These are phyloP conservation scores for Cercis canadensis DNA, from an alignment of 306 rosid species.

Conservation along the genomic window DNA sequence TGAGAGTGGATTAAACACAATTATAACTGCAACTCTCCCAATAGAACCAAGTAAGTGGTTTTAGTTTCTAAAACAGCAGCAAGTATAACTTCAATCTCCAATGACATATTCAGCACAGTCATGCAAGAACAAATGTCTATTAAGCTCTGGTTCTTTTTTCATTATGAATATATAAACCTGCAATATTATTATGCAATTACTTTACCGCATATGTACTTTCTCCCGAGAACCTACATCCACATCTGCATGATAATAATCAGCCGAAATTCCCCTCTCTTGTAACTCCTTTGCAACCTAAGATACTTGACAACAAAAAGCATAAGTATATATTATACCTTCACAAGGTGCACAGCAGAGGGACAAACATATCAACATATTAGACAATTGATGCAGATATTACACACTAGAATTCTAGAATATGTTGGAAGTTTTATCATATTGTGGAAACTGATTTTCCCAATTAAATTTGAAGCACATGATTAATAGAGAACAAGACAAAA, in stretches of 20 bases:
- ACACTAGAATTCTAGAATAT: slow-evolving; percentile 20
- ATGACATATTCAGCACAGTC: slow-evolving; percentile 27
- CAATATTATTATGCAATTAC: slow-evolving; percentile 22
- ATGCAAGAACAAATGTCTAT: slow-evolving; percentile 25
- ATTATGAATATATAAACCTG: slow-evolving; percentile 32
- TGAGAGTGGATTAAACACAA: background rate
- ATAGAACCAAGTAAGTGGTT: background rate
- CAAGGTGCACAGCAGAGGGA: slow-evolving; percentile 21
- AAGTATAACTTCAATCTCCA: slow-evolving; percentile 18
- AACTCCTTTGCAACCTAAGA: slow-evolving; percentile 89
- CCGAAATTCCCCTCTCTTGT: slow-evolving; percentile 78
- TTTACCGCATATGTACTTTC: slow-evolving; percentile 88
- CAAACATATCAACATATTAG: slow-evolving; percentile 10
- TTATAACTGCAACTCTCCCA: background rate
- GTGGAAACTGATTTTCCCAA: background rate
- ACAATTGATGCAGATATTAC: background rate
- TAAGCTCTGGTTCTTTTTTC: background rate
- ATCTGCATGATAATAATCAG: slow-evolving; percentile 92
- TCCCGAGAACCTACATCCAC: slow-evolving; percentile 84
- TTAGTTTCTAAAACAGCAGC: slow-evolving; percentile 25
- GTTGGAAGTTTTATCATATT: slow-evolving; percentile 3
- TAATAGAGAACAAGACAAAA: background rate
- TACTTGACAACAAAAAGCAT: slow-evolving; percentile 30
- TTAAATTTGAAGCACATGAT: slow-evolving; percentile 2
- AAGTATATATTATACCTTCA: slow-evolving; percentile 16